A percentile compares a stretch with the other conserved stretches of the same genome.
Conservation (phyloP, 495 filamentous ascomycete genomes). For the Lasiosphaeria hispida region DNA sequence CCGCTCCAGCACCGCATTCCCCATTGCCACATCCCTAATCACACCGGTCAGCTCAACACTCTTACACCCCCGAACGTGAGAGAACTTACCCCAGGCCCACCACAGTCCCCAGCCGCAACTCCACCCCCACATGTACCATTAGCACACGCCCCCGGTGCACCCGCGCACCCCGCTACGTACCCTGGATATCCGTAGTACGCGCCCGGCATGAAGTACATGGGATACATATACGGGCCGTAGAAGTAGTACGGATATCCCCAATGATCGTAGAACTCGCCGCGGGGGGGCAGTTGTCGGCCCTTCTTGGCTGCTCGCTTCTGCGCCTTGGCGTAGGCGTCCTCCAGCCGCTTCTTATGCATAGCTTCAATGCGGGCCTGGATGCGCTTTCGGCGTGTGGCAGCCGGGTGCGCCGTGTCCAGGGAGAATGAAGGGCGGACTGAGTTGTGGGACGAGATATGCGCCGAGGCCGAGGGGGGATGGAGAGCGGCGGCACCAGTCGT, state of each 20-base stretch:
- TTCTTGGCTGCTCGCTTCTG: conserved; percentile 60
- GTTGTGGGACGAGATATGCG: conserved; percentile 75
- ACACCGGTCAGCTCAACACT: conserved; percentile 14
- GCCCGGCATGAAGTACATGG: conserved; percentile 30
- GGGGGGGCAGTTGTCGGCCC: conserved; percentile 47
- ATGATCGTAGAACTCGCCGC: conserved; percentile 53
- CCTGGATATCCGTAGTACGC: conserved; percentile 39
- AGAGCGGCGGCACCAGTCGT: conserved; percentile 52
- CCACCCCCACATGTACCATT: conserved; percentile 34
- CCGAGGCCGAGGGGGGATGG: conserved; percentile 55
- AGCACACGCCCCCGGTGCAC: conserved; percentile 16
- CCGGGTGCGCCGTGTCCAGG: conserved; percentile 26
- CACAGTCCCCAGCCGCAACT: conserved; percentile 34
- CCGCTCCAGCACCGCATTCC: conserved; percentile 28
- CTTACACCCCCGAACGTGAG: background rate
- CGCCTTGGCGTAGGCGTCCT: conserved; percentile 60
- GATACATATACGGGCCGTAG: conserved; percentile 37
- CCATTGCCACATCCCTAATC: conserved; percentile 52
- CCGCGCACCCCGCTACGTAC: conserved; percentile 23
- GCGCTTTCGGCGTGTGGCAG: conserved; percentile 47
- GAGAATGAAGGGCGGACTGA: conserved; percentile 24
- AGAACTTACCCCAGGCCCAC: conserved; percentile 29
- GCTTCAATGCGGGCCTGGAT: conserved; percentile 51
- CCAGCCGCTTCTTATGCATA: conserved; percentile 50
- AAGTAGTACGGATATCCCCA: conserved; percentile 52